Evolutionary conservation across 352 stramenopile species (phyloP), one percentile per base, ranked within the genome.

Genomic region (Phytophthora fragariae): DNA sequence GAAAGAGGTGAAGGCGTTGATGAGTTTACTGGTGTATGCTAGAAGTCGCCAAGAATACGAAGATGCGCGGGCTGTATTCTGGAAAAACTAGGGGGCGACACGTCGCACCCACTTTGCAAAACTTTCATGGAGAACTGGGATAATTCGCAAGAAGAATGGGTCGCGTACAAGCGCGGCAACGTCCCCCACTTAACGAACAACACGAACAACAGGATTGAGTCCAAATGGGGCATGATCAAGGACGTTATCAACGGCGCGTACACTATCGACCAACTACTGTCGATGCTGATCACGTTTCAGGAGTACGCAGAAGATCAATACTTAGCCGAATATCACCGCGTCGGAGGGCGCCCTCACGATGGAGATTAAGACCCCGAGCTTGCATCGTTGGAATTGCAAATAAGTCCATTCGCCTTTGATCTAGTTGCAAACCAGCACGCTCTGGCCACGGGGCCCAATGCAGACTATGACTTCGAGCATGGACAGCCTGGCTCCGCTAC

Each of bases 191-290:
- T 60, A 3, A 69, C 31, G 0, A 74, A 62, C 53, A 63, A 74
- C 41, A 74, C 59, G 0, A 74, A 74, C 66, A 73, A 68, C 19
- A 12, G 47, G 2, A 52, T 67, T 15, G 65, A 72, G 10, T 62
- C 65, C 11, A 72, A 67, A 24, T 60, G 37, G 65, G 54, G 47
- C 0, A 61, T 67, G n/a, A 60, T 62, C 2, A 62, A 65, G 35
- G 31, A 67, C 8, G 50, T 62, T 1, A 54, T 67, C 27, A 63
- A 53, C 10, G 46, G 39, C 9, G 19, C 37, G 3, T 65, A 41
- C 2, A 27, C 21, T 0, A 72, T 61, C 35, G 65, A 72, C 5
- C 31, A 63, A 9, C 4, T 69, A 1, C 3, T 73, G 0, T 29
- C 58, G 2, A 68, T 39, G 1, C 21, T 68, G 1, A 68, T 68